Percentiles rank a stretch among this genome's conserved stretches.
These are phyloP conservation scores for Metschnikowia orientalis DNA, from an alignment of 805 yeast genomes.

Conservation along the genomic window DNA sequence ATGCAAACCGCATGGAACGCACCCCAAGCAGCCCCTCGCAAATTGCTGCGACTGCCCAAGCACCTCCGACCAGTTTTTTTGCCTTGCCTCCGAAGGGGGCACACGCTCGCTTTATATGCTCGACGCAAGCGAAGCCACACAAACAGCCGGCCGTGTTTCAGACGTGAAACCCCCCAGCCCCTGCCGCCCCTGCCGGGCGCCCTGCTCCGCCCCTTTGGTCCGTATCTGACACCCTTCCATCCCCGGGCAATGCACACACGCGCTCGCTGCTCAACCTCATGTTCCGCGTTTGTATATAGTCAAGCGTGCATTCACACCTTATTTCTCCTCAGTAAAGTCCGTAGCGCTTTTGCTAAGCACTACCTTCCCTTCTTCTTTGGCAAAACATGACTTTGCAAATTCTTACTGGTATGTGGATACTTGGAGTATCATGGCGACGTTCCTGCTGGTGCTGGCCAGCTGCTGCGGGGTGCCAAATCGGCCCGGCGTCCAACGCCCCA, in stretches of 20 bases:
- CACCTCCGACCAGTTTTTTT: too few relatives aligned
- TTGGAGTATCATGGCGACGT: too few relatives aligned
- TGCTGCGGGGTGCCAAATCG: too few relatives aligned
- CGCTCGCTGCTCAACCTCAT: slow-evolving; percentile 1
- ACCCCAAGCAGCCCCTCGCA: too few relatives aligned
- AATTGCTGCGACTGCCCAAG: too few relatives aligned
- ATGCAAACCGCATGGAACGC: too few relatives aligned
- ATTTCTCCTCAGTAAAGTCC: slow-evolving; percentile 1
- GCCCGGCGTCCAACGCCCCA: too few relatives aligned
- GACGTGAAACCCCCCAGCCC: too few relatives aligned
- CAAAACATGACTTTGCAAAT: slow-evolving; percentile 5
- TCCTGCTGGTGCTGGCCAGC: too few relatives aligned
- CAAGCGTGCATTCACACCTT: slow-evolving; percentile 4
- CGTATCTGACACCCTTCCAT: not conserved
- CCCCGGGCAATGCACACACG: slow-evolving; percentile 3
- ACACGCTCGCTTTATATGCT: too few relatives aligned
- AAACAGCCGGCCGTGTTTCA: slow-evolving; percentile 3
- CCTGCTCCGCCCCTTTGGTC: not conserved
- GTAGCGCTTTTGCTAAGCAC: slow-evolving; percentile 4
- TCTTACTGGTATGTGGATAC: slow-evolving; percentile 5
- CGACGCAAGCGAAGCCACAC: too few relatives aligned
- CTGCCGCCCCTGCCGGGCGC: not conserved
- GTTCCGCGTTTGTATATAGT: slow-evolving; percentile 3
- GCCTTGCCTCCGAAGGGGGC: too few relatives aligned
- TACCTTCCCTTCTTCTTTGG: slow-evolving; percentile 3